Percentiles rank a stretch among this genome's conserved stretches.
Conservation (phyloP, 768 basidiomycete species). For the Strobilomyces echinocephalus region DNA sequence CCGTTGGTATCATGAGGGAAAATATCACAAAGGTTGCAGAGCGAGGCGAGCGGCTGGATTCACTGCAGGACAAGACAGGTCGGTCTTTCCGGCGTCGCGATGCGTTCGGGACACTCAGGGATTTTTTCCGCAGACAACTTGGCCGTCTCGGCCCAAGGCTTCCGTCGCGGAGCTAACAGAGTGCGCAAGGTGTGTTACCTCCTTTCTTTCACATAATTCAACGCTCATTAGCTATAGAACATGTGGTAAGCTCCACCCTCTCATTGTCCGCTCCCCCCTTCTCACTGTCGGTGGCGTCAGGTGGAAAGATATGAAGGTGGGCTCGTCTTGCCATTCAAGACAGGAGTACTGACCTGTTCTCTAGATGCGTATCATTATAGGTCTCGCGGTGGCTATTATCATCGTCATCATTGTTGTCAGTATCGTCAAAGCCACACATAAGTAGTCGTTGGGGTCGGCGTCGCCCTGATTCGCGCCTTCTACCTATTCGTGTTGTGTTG, state of each 20-base stretch:
- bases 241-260: slow-evolving; percentile 68
- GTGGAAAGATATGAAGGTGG: slow-evolving; percentile 98
- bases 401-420: slow-evolving; percentile 95
- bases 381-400: slow-evolving; percentile 81
- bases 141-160: slow-evolving; percentile 97
- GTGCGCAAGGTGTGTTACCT: slow-evolving; percentile 76
- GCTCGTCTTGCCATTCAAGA: slow-evolving; percentile 12
- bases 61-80: slow-evolving; percentile 98
- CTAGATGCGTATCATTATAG: slow-evolving; percentile 97
- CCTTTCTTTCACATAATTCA: background rate
- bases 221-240: slow-evolving; percentile 46
- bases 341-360: slow-evolving; percentile 11
- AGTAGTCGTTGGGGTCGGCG: slow-evolving; percentile 26
- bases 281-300: slow-evolving; percentile 34
- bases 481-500: slow-evolving; percentile 33
- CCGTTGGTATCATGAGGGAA: slow-evolving; percentile 95
- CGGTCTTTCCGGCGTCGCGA: slow-evolving; percentile 27
- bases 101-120: background rate
- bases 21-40: slow-evolving; percentile 97
- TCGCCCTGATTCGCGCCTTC: background rate
- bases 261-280: background rate
- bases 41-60: slow-evolving; percentile 89
- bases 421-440: slow-evolving; percentile 79
- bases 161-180: slow-evolving; percentile 93
- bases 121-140: slow-evolving; percentile 66